Evolutionary conservation across 1,284 basidiomycete genomes (phyloP), one percentile per base, ranked within the genome.

Genomic region (Lignosus rhinocerotis): DNA sequence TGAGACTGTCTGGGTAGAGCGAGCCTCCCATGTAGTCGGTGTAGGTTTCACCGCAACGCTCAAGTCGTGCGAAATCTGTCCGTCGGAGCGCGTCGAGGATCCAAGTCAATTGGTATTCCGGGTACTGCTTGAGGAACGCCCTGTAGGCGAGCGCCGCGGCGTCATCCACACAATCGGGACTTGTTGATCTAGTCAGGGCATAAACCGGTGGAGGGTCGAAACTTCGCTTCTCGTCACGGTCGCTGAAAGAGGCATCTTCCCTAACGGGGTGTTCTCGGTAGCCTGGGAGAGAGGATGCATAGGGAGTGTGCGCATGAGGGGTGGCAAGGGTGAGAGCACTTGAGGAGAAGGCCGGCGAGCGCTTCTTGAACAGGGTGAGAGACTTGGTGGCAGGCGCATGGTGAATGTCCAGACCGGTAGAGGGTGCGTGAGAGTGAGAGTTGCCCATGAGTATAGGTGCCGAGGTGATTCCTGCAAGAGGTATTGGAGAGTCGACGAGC

Each of bases 11-110:
- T 16, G 90, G 90, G 66, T 90, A 90, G 34, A 92, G 68, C 53
- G 82, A 82, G 34, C 87, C 90, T 39, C 90, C 91, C 87, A 92
- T 93, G 65, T 90, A 92, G 69, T 93, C 90, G 55, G 92, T 85
- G 62, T 93, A 93, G 4, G 85, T 86, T 73, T 90, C 87, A 1
- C 81, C 81, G 17, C 74, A 73, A 16, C 77, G 79, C 60, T 86
- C 84, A 41, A 92, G 77, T 52, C 90, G 75, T 7, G 79, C 68
- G 66, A 85, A 90, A 70, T 92, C 89, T n/a, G 79, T 84, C 61
- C 80, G 78, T 49, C 90, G 81, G 33, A 92, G 80, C 0, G 83
- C 80, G 67, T 92, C 90, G 55, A 92, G 72, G 55, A 72, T 72
- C 70, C 74, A 75, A 6, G 77, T 77, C 43, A 71, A 69, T 42